phyloP scores from a whole-genome alignment of 2,329 filamentous ascomycete genomes.

The Plectosphaerella plurivora region DNA sequence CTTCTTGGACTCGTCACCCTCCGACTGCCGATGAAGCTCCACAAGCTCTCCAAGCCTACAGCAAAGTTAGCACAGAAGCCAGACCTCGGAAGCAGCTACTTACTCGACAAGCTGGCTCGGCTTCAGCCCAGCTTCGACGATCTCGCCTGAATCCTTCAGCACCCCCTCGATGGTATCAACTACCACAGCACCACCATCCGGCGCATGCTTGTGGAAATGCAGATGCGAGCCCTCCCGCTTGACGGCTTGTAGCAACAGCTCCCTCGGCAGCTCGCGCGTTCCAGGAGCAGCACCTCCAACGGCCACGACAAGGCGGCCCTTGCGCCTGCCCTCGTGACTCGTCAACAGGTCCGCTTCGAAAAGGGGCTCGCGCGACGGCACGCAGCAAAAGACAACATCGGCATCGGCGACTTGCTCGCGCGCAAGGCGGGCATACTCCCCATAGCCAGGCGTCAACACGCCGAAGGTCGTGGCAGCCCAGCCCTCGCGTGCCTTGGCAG shows the following conservation, averaged over 20 bases:
- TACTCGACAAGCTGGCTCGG: constrained; percentile 77
- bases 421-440: constrained; percentile 61
- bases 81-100: constrained; percentile 19
- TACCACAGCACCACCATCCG: constrained; percentile 61
- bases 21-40: constrained; percentile 43
- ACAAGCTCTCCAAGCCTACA: constrained; percentile 70
- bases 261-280: constrained; percentile 81
- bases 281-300: constrained; percentile 65
- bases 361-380: constrained; percentile 67
- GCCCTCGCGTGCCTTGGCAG: constrained; percentile 51
- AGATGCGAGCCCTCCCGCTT: constrained; percentile 39
- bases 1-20: constrained; percentile 32
- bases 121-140: constrained; percentile 71
- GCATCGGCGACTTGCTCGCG: constrained; percentile 67
- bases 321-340: constrained; percentile 62
- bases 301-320: constrained; percentile 67
- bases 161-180: constrained; percentile 77
- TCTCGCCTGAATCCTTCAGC: constrained; percentile 78
- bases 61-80: neutral
- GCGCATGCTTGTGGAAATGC: constrained; percentile 63
- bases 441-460: constrained; percentile 64
- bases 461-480: constrained; percentile 65
- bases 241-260: constrained; percentile 63
- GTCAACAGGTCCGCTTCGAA: constrained; percentile 74
- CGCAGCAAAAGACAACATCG: constrained; percentile 86